Evolutionary conservation across 2,329 filamentous ascomycete genomes (phyloP).

Genomic region (Ophiocordyceps polyrhachis-furcata): DNA sequence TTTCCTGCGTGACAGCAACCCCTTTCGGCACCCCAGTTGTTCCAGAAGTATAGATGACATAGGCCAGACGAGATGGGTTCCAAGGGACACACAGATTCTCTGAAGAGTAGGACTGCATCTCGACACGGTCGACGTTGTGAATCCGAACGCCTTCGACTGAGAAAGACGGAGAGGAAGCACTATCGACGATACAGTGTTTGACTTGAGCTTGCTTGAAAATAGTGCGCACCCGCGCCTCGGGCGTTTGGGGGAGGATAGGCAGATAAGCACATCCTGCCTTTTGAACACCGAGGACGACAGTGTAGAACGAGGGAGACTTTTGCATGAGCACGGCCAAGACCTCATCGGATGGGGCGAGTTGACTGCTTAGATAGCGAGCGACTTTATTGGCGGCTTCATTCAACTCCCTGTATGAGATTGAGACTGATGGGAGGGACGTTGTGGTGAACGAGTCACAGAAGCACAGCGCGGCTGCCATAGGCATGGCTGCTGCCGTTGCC

Average conservation of each 20-base stretch:
- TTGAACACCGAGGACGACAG: slow-evolving; percentile 52
- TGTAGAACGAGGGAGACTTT: slow-evolving; percentile 56
- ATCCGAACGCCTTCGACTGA: slow-evolving; percentile 5
- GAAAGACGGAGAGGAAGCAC: slow-evolving; percentile 5
- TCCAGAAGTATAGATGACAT: slow-evolving; percentile 69
- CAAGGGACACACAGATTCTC: slow-evolving; percentile 19
- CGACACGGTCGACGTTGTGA: slow-evolving; percentile 15
- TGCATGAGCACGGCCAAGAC: slow-evolving; percentile 61
- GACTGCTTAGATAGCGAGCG: slow-evolving; percentile 30
- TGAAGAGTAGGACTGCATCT: slow-evolving; percentile 11
- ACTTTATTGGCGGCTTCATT: slow-evolving; percentile 46
- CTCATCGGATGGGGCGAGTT: slow-evolving; percentile 29
- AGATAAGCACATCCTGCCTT: slow-evolving; percentile 65
- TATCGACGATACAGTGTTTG: slow-evolving; percentile 23
- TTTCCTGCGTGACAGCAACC: slow-evolving; percentile 57
- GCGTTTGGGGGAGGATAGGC: slow-evolving; percentile 59
- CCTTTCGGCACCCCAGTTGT: slow-evolving; percentile 69
- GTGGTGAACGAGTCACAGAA: slow-evolving; percentile 29
- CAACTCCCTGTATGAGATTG: slow-evolving; percentile 44
- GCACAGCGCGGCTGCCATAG: slow-evolving; percentile 41
- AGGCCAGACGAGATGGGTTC: slow-evolving; percentile 39
- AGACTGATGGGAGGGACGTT: slow-evolving; percentile 11
- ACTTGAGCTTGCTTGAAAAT: slow-evolving; percentile 45
- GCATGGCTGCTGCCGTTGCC: slow-evolving; percentile 23
- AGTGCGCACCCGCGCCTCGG: slow-evolving; percentile 35